Base-by-base conservation (phyloP, 192 early-diverging fungal species). In the Coemansia sp. region DNA sequence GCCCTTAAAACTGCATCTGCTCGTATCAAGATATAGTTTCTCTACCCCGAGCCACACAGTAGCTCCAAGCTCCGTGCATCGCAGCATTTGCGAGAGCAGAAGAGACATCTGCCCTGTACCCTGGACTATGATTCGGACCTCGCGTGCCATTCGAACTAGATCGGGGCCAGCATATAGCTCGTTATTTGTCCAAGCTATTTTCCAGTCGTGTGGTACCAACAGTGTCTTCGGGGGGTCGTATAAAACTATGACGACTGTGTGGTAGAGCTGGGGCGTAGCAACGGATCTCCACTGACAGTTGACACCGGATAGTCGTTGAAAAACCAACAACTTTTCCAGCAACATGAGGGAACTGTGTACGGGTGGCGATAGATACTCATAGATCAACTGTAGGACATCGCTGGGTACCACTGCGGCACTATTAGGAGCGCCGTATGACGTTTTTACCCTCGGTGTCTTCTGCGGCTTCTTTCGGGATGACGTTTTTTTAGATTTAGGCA, bases 11-110 rank as follows among this genome's bases (percentile, higher is more conserved):
- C 13, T 50, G 17, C 34, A 13, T 61, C 45, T 59, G 61, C 53
- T 33, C 27, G 11, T 34, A 13, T 19, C 45, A 2, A 42, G 27
- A 48, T 37, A 29, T 31, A 73, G 40, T 24, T 16, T 50, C 3
- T 41, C 13, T 29, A 73, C 59, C 0, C 17, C 1, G 19, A 31
- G 13, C 72, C 72, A 73, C 14, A 24, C 66, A 0, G 31, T 62
- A 2, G n/a, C 33, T 10, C 44, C 8, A 13, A 72, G 21, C 21
- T 44, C 56, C 6, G 54, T 5, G 7, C 19, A 10, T 0, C 29
- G 21, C 6, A 72, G 45, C 3, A 4, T 33, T 24, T 27, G n/a
- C 4, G 16, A 0, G 0, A 72, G 62, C 3, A 17, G 16, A 11
- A 13, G 31, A 27, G 63, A 56, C 39, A 37, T 16, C 11, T 27